Evolutionary conservation across 805 yeast species (phyloP), one percentile per base, ranked within the genome.

Genomic region (Candida manassasensis): DNA sequence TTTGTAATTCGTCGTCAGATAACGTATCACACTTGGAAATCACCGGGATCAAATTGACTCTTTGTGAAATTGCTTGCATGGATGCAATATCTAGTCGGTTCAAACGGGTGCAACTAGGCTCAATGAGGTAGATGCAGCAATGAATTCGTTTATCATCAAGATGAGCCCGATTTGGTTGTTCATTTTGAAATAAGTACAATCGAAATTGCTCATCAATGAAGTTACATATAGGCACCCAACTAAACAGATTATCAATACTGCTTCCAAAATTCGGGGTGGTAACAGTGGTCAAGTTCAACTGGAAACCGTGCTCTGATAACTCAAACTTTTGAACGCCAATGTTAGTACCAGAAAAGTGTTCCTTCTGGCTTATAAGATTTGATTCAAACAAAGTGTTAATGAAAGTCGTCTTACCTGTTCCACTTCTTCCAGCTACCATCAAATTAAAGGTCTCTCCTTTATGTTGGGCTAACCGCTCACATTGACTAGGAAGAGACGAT

Each of bases 221-320:
- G 47, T 79, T 75, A 12, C 77, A 73, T 34, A 85, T 63, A 1
- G 67, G 59, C 9, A 47, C 43, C 70, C 70, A 63, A 3, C 57
- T 48, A 16, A 49, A 52, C 16, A 49, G 42, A 29, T 50, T 55
- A 61, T 88, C 77, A 41, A 81, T 71, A 33, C 63, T 65, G 47
- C 77, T 82, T 18, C 93, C 93, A 59, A 81, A 85, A 0, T 87
- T 89, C 2, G 67, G 86, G 16, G 88, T 79, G 51, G 84, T 90
- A 47, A 84, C 70, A 7, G 79, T 67, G 22, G 73, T 79, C 37
- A 87, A 67, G 21, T 74, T 72, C 41, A 86, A 60, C 39, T 67
- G 67, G 49, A 80, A 80, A 7, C 63, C 68, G 30, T 76, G 67
- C 52, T 84, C 94, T 38, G 65, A 69, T 34, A 87, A 65, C 41